Evolutionary conservation across 768 basidiomycete species (phyloP).

Genomic region (Macrolepiota fuliginosa): DNA sequence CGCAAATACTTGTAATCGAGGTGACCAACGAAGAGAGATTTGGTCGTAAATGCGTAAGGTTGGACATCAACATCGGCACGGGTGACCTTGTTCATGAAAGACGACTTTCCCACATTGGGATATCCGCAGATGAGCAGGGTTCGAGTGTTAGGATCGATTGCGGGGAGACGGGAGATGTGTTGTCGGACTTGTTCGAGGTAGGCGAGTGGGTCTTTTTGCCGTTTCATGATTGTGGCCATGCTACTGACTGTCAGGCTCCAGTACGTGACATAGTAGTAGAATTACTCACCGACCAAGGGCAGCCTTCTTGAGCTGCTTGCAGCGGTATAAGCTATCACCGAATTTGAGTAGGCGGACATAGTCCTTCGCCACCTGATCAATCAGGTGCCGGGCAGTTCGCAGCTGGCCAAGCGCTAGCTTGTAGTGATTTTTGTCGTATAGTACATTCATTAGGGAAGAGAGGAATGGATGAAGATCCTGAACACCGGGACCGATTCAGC

Average conservation of each 20-base stretch:
- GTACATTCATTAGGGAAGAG: constrained; percentile 92
- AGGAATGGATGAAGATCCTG: constrained; percentile 95
- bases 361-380: constrained; percentile 96
- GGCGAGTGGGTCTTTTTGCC: constrained; percentile 97
- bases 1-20: constrained; percentile 98
- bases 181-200: constrained; percentile 99
- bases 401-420: constrained; percentile 98
- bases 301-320: constrained; percentile 97
- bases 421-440: constrained; percentile 99
- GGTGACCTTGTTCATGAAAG: constrained; percentile 99
- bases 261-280: not conserved
- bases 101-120: constrained; percentile 99
- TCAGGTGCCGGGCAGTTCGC: constrained; percentile 92
- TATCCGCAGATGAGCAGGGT: constrained; percentile 98
- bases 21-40: constrained; percentile 97
- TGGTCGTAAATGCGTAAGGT: constrained; percentile 99
- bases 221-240: constrained; percentile 98
- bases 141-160: constrained; percentile 97
- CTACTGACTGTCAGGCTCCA: constrained; percentile 31
- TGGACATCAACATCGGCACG: constrained; percentile 99
- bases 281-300: constrained; percentile 87
- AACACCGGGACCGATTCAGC: constrained; percentile 25
- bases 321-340: constrained; percentile 95
- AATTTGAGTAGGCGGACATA: constrained; percentile 97
- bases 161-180: constrained; percentile 97